These are phyloP conservation scores for Ramaria sp. DNA, from an alignment of 768 basidiomycete genomes.

Conservation along the genomic window DNA sequence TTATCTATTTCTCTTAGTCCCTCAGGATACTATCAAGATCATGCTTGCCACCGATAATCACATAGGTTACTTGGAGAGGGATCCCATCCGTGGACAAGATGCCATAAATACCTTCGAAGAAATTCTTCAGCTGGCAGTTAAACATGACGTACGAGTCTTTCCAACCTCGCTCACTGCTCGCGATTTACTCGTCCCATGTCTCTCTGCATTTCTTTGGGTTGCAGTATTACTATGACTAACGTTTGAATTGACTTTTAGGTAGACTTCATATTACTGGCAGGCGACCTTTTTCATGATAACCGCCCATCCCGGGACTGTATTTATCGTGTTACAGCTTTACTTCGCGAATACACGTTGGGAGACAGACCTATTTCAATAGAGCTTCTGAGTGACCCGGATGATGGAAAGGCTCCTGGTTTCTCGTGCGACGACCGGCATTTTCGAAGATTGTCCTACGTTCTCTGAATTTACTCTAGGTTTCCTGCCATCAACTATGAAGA, in stretches of 20 bases:
- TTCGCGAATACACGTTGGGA: slow-evolving; percentile 84
- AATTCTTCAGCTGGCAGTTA: slow-evolving; percentile 83
- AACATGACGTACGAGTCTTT: slow-evolving; percentile 67
- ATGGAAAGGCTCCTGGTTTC: slow-evolving; percentile 78
- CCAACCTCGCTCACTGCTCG: too few relatives aligned
- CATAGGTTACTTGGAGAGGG: slow-evolving; percentile 89
- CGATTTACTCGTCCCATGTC: not conserved
- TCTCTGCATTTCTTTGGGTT: not conserved
- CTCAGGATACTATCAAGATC: slow-evolving; percentile 56
- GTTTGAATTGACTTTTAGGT: slow-evolving; percentile 39
- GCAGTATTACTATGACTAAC: not conserved
- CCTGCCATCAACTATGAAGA: slow-evolving; percentile 98
- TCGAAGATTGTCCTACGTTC: not conserved
- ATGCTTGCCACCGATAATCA: slow-evolving; percentile 94
- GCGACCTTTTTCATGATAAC: slow-evolving; percentile 97
- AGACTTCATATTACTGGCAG: slow-evolving; percentile 90
- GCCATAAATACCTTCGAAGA: slow-evolving; percentile 93
- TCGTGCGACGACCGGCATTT: slow-evolving; percentile 44
- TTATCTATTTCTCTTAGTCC: slow-evolving; percentile 1
- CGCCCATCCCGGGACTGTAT: slow-evolving; percentile 84
- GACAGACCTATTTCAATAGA: slow-evolving; percentile 87
- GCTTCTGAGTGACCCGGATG: slow-evolving; percentile 83
- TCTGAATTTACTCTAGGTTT: slow-evolving; percentile 43
- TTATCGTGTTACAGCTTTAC: slow-evolving; percentile 78
- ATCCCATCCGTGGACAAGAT: slow-evolving; percentile 90